These are phyloP conservation scores for Vitis hybrid DNA, from an alignment of 177 flowering plant species.

Conservation along the genomic window DNA sequence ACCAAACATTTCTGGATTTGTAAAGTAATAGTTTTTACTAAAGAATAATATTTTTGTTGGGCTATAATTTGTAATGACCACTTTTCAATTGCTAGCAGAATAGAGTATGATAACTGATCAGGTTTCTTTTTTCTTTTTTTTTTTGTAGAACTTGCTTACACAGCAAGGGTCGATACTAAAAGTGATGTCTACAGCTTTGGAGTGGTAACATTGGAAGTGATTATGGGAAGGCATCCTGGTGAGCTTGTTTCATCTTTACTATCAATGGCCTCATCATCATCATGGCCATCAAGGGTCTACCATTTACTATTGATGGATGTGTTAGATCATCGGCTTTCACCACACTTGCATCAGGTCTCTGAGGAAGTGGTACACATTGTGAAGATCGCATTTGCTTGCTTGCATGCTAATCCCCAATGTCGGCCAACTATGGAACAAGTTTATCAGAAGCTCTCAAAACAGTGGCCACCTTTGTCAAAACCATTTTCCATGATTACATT, in stretches of 20 bases:
- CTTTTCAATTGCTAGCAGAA: too few relatives aligned
- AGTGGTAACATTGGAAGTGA: slow-evolving; percentile 15
- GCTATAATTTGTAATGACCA: background rate
- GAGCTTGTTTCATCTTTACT: slow-evolving; percentile 11
- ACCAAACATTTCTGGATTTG: too few relatives aligned
- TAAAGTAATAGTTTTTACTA: too few relatives aligned
- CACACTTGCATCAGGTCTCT: background rate
- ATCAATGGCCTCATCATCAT: background rate
- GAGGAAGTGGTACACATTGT: background rate
- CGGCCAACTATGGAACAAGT: slow-evolving; percentile 22
- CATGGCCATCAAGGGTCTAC: background rate
- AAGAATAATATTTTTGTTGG: too few relatives aligned
- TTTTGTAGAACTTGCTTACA: slow-evolving; percentile 15
- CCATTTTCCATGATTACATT: too few relatives aligned
- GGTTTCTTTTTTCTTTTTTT: background rate
- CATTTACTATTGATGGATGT: slow-evolving; percentile 7
- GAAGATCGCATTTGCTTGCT: slow-evolving; percentile 13
- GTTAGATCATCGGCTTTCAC: slow-evolving; percentile 15
- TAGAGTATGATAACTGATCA: too few relatives aligned
- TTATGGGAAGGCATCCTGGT: slow-evolving; percentile 24
- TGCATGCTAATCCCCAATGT: slow-evolving; percentile 2
- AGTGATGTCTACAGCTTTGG: slow-evolving; percentile 23
- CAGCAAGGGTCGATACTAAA: slow-evolving; percentile 13
- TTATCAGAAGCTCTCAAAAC: slow-evolving; percentile 2
- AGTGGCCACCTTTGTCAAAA: background rate